These are phyloP conservation scores for Neofusicoccum kwambonambiense DNA, from an alignment of 2,329 filamentous ascomycete species.

Conservation along the genomic window DNA sequence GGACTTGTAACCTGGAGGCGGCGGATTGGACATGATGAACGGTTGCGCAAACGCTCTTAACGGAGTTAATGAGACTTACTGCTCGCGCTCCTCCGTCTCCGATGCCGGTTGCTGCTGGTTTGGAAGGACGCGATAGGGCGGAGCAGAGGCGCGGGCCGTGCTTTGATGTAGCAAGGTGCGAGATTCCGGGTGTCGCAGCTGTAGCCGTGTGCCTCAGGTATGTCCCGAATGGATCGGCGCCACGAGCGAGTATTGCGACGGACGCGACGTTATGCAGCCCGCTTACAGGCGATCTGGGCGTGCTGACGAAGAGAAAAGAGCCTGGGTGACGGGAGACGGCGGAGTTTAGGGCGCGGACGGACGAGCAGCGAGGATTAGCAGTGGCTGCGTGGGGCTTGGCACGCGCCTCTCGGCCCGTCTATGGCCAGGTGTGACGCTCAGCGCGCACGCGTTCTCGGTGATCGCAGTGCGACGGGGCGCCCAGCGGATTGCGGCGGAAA, in stretches of 20 bases:
- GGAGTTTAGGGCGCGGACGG: constrained; percentile 12
- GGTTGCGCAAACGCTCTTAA: constrained; percentile 14
- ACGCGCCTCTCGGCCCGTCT: constrained; percentile 11
- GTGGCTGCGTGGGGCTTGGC: constrained; percentile 13
- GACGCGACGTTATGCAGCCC: constrained; percentile 5
- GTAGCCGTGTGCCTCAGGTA: constrained; percentile 1
- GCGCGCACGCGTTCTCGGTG: not conserved
- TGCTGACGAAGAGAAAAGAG: constrained; percentile 12
- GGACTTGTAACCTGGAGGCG: constrained; percentile 65
- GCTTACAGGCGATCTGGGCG: constrained; percentile 5
- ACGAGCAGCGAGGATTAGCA: not conserved
- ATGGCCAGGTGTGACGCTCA: not conserved
- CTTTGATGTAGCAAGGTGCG: not conserved
- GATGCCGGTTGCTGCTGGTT: constrained; percentile 18
- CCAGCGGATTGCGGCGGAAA: constrained; percentile 4
- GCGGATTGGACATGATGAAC: constrained; percentile 77
- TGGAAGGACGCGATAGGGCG: constrained; percentile 10
- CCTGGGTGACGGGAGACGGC: constrained; percentile 8
- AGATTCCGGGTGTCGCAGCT: constrained; percentile 4
- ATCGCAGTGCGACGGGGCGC: not conserved
- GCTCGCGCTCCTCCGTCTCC: constrained; percentile 18
- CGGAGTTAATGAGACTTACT: constrained; percentile 19
- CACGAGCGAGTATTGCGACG: constrained; percentile 3
- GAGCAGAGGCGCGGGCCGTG: constrained; percentile 16
- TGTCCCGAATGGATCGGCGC: constrained; percentile 3